Evolutionary conservation across 2,329 filamentous ascomycete genomes (phyloP).

Genomic region (Ophiostoma ulmi): DNA sequence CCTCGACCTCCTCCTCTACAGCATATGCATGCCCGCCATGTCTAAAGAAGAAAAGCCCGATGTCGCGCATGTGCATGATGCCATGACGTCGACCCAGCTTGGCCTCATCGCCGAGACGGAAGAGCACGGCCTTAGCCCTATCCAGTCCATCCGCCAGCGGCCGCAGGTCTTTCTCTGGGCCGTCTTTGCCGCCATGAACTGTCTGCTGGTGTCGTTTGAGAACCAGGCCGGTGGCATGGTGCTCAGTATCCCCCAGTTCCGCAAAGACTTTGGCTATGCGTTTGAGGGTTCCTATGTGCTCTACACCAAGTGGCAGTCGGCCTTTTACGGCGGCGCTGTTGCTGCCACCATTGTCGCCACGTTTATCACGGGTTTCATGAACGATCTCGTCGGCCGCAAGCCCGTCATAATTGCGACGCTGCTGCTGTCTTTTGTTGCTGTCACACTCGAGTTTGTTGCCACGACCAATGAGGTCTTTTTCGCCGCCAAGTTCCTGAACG

Average conservation of each 20-base stretch:
- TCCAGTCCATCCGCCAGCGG: slow-evolving; percentile 4
- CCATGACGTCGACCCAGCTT: neutral
- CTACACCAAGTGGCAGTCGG: slow-evolving; percentile 37
- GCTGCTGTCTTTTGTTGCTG: slow-evolving; percentile 34
- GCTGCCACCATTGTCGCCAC: slow-evolving; percentile 30
- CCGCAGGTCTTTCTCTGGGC: slow-evolving; percentile 9
- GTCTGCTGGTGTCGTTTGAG: slow-evolving; percentile 15
- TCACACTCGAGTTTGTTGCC: slow-evolving; percentile 37
- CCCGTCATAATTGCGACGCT: slow-evolving; percentile 30
- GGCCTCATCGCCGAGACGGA: slow-evolving; percentile 4
- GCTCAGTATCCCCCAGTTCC: slow-evolving; percentile 39
- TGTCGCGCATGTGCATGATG: slow-evolving; percentile 11
- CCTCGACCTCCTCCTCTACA: neutral
- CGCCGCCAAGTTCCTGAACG: slow-evolving; percentile 38
- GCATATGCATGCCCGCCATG: neutral
- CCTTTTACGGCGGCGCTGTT: slow-evolving; percentile 27
- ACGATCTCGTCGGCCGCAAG: slow-evolving; percentile 35
- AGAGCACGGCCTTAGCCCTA: neutral
- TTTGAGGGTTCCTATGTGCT: slow-evolving; percentile 37
- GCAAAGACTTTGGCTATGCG: slow-evolving; percentile 38
- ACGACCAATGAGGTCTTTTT: slow-evolving; percentile 37
- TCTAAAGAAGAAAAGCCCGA: neutral
- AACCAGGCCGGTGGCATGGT: slow-evolving; percentile 35
- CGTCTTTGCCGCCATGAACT: neutral
- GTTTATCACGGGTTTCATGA: slow-evolving; percentile 30